A percentile compares a stretch with the other conserved stretches of the same genome.
These are phyloP conservation scores for Corinectria fuckeliana DNA, from an alignment of 2,329 filamentous ascomycete genomes.

Conservation along the genomic window DNA sequence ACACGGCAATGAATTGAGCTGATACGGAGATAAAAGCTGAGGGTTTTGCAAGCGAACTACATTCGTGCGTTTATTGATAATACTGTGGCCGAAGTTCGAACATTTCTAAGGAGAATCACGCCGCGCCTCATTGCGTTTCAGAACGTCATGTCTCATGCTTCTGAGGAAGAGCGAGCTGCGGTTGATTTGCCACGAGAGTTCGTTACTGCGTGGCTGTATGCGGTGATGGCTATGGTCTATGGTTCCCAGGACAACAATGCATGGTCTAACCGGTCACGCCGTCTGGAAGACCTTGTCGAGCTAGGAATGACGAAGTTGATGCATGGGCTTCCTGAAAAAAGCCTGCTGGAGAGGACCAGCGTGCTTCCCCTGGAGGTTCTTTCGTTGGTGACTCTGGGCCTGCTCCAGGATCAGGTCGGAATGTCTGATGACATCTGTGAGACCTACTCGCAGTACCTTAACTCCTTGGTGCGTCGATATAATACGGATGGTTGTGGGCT, in stretches of 20 bases:
- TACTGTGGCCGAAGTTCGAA: slow-evolving; percentile 22
- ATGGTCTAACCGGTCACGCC: slow-evolving; percentile 41
- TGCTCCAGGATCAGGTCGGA: slow-evolving; percentile 49
- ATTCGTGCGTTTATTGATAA: slow-evolving; percentile 4
- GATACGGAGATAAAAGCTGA: slow-evolving; percentile 16
- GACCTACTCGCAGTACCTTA: slow-evolving; percentile 52
- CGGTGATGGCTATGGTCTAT: slow-evolving; percentile 47
- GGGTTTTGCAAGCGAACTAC: slow-evolving; percentile 1
- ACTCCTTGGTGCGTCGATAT: slow-evolving; percentile 44
- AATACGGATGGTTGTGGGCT: background rate
- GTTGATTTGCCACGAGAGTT: slow-evolving; percentile 46
- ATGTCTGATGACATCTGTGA: slow-evolving; percentile 48
- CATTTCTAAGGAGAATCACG: slow-evolving; percentile 31
- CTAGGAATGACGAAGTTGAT: slow-evolving; percentile 48
- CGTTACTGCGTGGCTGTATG: slow-evolving; percentile 50
- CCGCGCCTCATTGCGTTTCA: slow-evolving; percentile 40
- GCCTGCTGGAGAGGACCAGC: slow-evolving; percentile 45
- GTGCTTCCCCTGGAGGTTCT: slow-evolving; percentile 52
- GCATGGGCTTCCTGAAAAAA: slow-evolving; percentile 39
- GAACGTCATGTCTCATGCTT: slow-evolving; percentile 37
- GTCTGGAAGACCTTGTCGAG: slow-evolving; percentile 41
- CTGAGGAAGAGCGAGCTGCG: slow-evolving; percentile 35
- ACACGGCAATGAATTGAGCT: slow-evolving; percentile 1
- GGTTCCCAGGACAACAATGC: slow-evolving; percentile 25
- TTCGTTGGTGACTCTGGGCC: slow-evolving; percentile 46